Evolutionary conservation across 257 asterid genomes (phyloP), one percentile per base, ranked within the genome.

Genomic region (Petunia axillaris): DNA sequence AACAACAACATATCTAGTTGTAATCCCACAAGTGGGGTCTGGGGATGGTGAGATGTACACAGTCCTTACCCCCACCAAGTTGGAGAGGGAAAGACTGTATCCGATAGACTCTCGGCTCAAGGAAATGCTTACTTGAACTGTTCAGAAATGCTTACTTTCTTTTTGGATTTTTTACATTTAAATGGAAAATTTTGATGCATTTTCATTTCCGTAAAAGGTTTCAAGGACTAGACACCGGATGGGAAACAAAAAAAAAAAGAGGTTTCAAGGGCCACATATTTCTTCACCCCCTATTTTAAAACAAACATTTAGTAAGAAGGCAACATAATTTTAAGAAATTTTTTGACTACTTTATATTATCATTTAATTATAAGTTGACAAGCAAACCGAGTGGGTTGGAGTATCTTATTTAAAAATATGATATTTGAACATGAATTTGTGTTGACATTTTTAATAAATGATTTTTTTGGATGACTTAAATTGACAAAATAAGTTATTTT

Each of bases 351-450:
- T 8, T 66, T 41, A 15, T 66, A 40, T 41, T 41, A 3, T 67
- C 54, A 2, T n/a, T 67, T 54, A 44, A 70, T 70, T 25, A 44
- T 5, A 16, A 44, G 41, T 8, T 58, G 58, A 46, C 76, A 44
- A 70, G 58, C n/a, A 16, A 44, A 68, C 38, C 43, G 76, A 44
- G 55, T 68, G 75, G 16, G 55, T 2, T 6, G 41, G 35, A 41
- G 75, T 67, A 10, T 43, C 75, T 68, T 44, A 68, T 54, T 54
- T 43, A 15, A 16, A 15, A 14, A 40, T 67, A 40, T 67, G 54
- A 66, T 66, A 6, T 43, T 41, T 67, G 55, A 15, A 67, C 55
- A 67, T 67, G 43, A 7, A 67, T 67, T 67, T 68, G 76, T 44
- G 58, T n/a, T 68, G 25, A 68, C 40, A n/a, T 44, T n/a, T 68